Evolutionary conservation across 352 stramenopile genomes (phyloP), one percentile per base, ranked within the genome.

Genomic region (Thalassiosira exigua): DNA sequence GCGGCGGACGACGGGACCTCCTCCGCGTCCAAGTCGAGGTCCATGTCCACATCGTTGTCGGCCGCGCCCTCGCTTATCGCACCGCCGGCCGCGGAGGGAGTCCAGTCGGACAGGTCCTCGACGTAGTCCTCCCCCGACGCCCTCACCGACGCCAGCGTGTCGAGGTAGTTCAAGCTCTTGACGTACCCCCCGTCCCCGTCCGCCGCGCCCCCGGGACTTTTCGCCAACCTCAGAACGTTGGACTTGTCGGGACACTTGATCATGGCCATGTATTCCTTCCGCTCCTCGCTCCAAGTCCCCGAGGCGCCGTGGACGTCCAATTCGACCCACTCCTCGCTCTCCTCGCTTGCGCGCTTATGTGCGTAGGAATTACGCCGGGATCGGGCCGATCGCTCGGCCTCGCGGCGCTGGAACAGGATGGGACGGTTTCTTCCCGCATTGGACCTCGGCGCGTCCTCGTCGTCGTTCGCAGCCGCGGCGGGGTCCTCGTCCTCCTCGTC

Each of bases 111-210:
- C n/a, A 74, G 27, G 44, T 82, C 24, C 17, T 74, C 56, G 4
- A 64, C 59, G 9, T 62, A 53, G 41, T 42, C 48, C 1, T 48
- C 61, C 54, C 44, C 19, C 21, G 29, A 36, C 11, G 69, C 29
- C 19, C 61, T 29, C 29, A 22, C 54, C 24, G 27, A 5, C n/a
- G 39, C 54, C 17, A 53, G 50, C 9, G 56, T 52, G 41, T 85
- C 82, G n/a, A 92, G 68, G 62, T 92, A 92, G 60, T 92, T 89
- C 60, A 92, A 75, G 54, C 70, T 89, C 44, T 68, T 65, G 24
- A 92, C 74, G 51, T 91, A 90, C 41, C 32, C 22, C 1, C 29
- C 52, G 14, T 59, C 54, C 50, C 66, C 26, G 58, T 68, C 48
- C 9, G 26, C 41, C 19, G 51, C 14, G 1, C 46, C 14, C 39